Percentiles rank a stretch among this genome's conserved stretches.
phyloP scores from a whole-genome alignment of 306 rosid genomes.

The Spatholobus suberectus region DNA sequence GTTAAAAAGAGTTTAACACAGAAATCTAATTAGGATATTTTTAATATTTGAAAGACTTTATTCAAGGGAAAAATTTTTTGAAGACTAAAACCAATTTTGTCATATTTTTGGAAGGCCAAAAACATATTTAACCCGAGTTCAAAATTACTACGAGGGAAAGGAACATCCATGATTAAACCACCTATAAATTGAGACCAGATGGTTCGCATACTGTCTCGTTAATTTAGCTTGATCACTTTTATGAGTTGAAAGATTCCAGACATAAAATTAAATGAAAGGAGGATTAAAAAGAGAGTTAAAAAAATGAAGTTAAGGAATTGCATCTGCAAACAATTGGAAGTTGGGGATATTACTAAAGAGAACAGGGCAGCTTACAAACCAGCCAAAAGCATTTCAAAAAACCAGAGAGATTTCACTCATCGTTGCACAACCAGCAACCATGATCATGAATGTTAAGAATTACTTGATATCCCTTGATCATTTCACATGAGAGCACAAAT shows the following conservation, averaged over 20 bases:
- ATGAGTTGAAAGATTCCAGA: background rate
- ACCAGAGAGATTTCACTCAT: background rate
- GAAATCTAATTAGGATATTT: no score
- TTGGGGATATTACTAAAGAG: background rate
- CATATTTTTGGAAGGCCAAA: no score
- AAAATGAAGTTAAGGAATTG: background rate
- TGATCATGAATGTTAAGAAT: background rate
- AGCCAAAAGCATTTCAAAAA: background rate
- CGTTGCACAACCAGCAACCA: background rate
- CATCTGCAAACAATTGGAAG: conserved; percentile 16
- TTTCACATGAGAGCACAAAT: conserved; percentile 15
- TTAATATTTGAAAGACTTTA: no score
- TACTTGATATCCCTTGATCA: background rate
- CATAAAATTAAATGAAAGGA: background rate
- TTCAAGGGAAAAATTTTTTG: no score
- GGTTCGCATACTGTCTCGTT: background rate
- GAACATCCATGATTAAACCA: background rate
- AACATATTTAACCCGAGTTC: no score
- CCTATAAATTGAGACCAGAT: conserved; percentile 5
- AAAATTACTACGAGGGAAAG: background rate
- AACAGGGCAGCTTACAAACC: background rate
- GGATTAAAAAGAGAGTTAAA: background rate
- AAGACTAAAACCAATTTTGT: no score
- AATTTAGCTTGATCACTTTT: background rate
- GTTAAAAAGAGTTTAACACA: no score